These are phyloP conservation scores for Elongisporangium prolatum DNA, from an alignment of 352 stramenopile species.

Conservation along the genomic window DNA sequence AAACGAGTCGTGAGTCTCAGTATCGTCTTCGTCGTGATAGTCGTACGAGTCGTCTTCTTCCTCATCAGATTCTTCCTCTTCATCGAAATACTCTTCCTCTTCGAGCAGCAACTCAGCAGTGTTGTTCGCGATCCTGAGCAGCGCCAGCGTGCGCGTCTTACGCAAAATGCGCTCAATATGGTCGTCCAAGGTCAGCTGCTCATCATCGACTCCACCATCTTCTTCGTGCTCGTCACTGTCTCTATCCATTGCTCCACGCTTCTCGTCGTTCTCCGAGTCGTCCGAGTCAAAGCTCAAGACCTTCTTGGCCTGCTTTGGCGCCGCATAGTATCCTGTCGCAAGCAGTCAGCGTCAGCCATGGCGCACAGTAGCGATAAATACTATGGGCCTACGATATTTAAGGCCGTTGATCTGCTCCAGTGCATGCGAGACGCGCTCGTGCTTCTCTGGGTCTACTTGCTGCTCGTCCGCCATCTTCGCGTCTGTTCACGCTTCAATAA, in stretches of 20 bases:
- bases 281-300: conserved; percentile 41
- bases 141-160: conserved; percentile 55
- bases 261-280: conserved; percentile 23
- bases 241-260: neutral
- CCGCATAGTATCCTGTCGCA: conserved; percentile 41
- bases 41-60: conserved; percentile 18
- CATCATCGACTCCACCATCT: conserved; percentile 4
- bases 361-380: neutral
- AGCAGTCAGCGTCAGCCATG: neutral
- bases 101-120: conserved; percentile 53
- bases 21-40: conserved; percentile 7
- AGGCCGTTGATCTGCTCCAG: conserved; percentile 71
- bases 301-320: conserved; percentile 32
- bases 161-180: conserved; percentile 65
- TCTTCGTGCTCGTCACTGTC: conserved; percentile 4
- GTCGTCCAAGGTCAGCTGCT: conserved; percentile 46
- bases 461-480: conserved; percentile 1
- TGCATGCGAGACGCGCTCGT: conserved; percentile 53
- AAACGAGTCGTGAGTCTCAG: conserved; percentile 7
- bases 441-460: conserved; percentile 26
- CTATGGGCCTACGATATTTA: conserved; percentile 39
- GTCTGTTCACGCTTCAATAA: conserved; percentile 1
- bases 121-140: conserved; percentile 74
- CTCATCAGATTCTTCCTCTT: conserved; percentile 31
- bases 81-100: conserved; percentile 36